phyloP scores from a whole-genome alignment of 1,139 yeast species.

The Pichia sp. region DNA sequence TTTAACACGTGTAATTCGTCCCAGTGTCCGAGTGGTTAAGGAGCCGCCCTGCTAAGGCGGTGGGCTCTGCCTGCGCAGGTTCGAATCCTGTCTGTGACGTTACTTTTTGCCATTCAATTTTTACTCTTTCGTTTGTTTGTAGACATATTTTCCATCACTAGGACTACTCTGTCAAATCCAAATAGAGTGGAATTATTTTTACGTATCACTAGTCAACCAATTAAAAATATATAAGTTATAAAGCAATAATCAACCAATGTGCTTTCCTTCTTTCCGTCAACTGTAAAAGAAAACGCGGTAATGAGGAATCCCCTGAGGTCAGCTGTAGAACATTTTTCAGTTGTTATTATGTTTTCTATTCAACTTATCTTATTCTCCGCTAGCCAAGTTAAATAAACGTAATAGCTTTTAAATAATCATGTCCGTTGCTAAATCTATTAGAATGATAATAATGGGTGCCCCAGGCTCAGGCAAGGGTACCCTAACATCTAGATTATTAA shows the following conservation, averaged over 20 bases:
- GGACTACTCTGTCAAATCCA: too few relatives aligned
- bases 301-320: too few relatives aligned
- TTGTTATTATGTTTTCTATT: too few relatives aligned
- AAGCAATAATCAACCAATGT: too few relatives aligned
- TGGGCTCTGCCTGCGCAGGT: conserved; percentile 86
- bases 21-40: conserved; percentile 64
- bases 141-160: too few relatives aligned
- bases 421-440: conserved; percentile 9
- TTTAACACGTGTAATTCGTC: conserved; percentile 24
- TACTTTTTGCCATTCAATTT: conserved; percentile 28
- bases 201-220: too few relatives aligned
- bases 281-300: too few relatives aligned
- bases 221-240: too few relatives aligned
- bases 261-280: too few relatives aligned
- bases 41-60: conserved; percentile 71
- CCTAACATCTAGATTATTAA: conserved; percentile 59
- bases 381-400: neutral
- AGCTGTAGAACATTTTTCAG: too few relatives aligned
- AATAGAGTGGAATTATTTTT: too few relatives aligned
- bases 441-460: conserved; percentile 77
- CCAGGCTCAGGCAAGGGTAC: conserved; percentile 97
- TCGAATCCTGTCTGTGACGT: conserved; percentile 86
- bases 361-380: too few relatives aligned
- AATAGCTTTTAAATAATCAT: conserved; percentile 17
- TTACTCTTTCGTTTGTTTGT: neutral